A percentile compares a stretch with the other conserved stretches of the same genome.
Conservation (phyloP, 768 basidiomycete species). For the Pleurotus sapidus region DNA sequence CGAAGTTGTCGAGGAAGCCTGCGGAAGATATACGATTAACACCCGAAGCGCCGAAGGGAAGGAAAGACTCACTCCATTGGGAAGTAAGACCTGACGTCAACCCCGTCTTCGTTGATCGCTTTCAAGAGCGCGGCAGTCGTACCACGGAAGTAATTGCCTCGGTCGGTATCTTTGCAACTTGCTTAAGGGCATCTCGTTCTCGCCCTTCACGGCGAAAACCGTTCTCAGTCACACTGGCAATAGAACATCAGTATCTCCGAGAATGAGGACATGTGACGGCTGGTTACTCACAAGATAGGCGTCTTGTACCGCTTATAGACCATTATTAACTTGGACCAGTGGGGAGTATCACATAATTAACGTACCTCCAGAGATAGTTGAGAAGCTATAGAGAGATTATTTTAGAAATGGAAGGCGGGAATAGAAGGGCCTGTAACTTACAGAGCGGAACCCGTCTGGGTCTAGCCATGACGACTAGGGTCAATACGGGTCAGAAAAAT, state of each 20-base stretch:
- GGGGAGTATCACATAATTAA: background rate
- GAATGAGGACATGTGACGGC: background rate
- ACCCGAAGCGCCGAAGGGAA: background rate
- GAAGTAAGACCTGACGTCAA: constrained; percentile 62
- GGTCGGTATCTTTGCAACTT: constrained; percentile 53
- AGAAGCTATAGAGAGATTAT: constrained; percentile 36
- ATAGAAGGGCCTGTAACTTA: constrained; percentile 21
- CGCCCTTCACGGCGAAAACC: constrained; percentile 71
- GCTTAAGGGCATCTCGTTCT: constrained; percentile 49
- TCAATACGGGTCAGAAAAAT: background rate
- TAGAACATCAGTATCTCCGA: background rate
- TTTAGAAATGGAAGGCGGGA: background rate
- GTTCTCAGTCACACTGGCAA: constrained; percentile 65
- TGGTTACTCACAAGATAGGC: constrained; percentile 8
- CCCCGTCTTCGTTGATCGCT: constrained; percentile 61
- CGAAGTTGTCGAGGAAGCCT: constrained; percentile 72
- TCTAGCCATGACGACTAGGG: constrained; percentile 24
- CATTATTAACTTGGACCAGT: background rate
- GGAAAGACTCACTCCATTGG: constrained; percentile 53
- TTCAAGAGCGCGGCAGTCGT: constrained; percentile 49
- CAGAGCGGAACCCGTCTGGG: constrained; percentile 64
- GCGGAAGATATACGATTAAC: constrained; percentile 6
- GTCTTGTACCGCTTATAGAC: constrained; percentile 33
- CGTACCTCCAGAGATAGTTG: constrained; percentile 67
- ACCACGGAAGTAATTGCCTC: constrained; percentile 66